Percentiles rank a stretch among this genome's conserved stretches.
These are phyloP conservation scores for Paratinospora sagittata DNA, from an alignment of 164 flowering plant genomes.

Conservation along the genomic window DNA sequence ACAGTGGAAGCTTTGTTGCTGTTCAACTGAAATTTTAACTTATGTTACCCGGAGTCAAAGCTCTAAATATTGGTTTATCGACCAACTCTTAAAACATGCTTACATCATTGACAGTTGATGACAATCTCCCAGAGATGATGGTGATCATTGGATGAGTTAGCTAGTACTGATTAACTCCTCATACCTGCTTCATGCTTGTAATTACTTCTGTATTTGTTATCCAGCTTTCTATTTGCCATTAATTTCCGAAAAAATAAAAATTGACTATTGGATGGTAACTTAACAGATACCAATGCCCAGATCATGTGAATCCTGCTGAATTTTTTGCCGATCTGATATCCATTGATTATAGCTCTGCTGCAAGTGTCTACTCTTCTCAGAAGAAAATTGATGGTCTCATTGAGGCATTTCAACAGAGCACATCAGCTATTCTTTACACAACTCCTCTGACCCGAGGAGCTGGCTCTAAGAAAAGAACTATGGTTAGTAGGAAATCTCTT, in stretches of 20 bases:
- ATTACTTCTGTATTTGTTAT: too few species aligned
- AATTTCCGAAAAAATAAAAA: not conserved
- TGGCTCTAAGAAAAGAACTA: constrained; percentile 17
- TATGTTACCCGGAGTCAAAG: too few species aligned
- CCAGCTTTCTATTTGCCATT: not conserved
- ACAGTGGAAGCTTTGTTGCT: too few species aligned
- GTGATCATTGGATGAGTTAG: too few species aligned
- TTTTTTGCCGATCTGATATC: constrained; percentile 98
- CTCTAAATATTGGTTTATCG: too few species aligned
- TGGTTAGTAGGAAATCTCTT: constrained; percentile 23
- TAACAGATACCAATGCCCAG: constrained; percentile 78
- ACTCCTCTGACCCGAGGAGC: constrained; percentile 38
- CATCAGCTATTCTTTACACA: constrained; percentile 50
- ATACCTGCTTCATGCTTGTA: too few species aligned
- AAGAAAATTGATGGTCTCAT: constrained; percentile 82
- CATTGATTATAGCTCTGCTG: constrained; percentile 79
- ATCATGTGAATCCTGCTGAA: constrained; percentile 95
- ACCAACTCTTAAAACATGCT: too few species aligned
- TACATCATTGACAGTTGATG: too few species aligned
- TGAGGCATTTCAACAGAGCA: constrained; percentile 56
- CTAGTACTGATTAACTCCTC: too few species aligned
- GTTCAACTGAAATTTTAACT: too few species aligned
- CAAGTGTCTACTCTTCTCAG: constrained; percentile 67
- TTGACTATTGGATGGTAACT: constrained; percentile 12
- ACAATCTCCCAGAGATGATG: too few species aligned